Base-by-base conservation (phyloP, 306 rosid species). In the Ochetophila trinervis region DNA sequence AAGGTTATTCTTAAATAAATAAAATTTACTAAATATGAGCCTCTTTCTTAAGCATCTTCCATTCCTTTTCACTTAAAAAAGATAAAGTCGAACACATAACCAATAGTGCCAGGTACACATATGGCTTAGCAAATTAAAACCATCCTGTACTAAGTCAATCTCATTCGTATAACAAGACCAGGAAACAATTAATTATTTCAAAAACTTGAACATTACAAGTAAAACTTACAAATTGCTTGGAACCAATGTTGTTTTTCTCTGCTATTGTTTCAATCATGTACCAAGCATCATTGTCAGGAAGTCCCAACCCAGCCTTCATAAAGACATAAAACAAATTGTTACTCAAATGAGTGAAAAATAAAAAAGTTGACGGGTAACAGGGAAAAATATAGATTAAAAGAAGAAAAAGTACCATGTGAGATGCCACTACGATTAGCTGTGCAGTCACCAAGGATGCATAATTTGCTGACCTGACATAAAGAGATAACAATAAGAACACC, bases 251-350 rank as follows among this genome's bases (percentile, higher is more conserved):
- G 84, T 86, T 90, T 73, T 86, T 87, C 85, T 86, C 97, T 16
- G 97, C 96, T 73, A 93, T 87, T 66, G 91, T 90, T 82, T 90
- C 99, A 49, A 90, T 86, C 86, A 90, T 84, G 84, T 83, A 90
- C 99, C 99, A 93, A 64, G 97, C 86, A 84, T 90, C 99, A 48
- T 65, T 78, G 74, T 90, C 97, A 68, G 88, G 88, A 78, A 93
- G 94, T 74, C 99, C 99, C 66, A 93, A 74, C 35, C 99, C 99
- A 75, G 95, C 97, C 99, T 93, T 81, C 73, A 78, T 19, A 15
- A 62, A 62, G 70, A 60, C 22, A 63, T 55, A 70, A 71, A 63
- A 34, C 34, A 79, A 66, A 56, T 20, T 68, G 63, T 66, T 30
- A 62, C 63, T 59, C 15, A 30, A 55, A 69, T 60, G 32, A 65